Evolutionary conservation across 2,329 filamentous ascomycete species (phyloP).

Genomic region (Talaromyces albobiverticillius): DNA sequence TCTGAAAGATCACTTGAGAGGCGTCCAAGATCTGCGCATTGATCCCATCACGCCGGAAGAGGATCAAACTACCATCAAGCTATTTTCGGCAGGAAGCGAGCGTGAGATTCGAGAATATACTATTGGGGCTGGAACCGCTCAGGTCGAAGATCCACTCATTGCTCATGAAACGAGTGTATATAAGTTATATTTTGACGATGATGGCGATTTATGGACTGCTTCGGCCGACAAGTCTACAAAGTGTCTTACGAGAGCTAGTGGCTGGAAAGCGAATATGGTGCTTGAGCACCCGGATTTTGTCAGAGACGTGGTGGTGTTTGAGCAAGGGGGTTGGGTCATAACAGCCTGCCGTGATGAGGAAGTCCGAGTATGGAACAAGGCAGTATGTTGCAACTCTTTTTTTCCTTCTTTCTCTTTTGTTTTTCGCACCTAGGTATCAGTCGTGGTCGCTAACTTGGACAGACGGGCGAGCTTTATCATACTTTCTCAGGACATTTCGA

Average conservation of each 20-base stretch:
- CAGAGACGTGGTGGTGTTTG: conserved; percentile 69
- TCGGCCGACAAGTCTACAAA: conserved; percentile 88
- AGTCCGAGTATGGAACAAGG: conserved; percentile 80
- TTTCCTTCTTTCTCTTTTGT: not conserved
- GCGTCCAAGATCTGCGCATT: conserved; percentile 73
- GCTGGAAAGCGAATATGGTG: conserved; percentile 69
- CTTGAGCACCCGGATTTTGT: conserved; percentile 88
- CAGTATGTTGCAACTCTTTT: conserved; percentile 30
- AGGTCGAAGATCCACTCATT: conserved; percentile 62
- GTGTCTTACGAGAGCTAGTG: conserved; percentile 66
- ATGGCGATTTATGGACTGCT: conserved; percentile 83
- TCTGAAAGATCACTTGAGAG: conserved; percentile 74
- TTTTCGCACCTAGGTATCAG: too few relatives aligned
- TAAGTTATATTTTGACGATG: conserved; percentile 68
- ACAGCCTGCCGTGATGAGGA: conserved; percentile 91
- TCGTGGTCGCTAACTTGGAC: conserved; percentile 10
- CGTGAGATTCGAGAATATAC: conserved; percentile 70
- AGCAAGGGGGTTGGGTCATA: conserved; percentile 71
- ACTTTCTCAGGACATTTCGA: conserved; percentile 83
- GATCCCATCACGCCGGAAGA: conserved; percentile 62
- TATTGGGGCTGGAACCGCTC: conserved; percentile 26
- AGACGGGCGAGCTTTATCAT: conserved; percentile 70
- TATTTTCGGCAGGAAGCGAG: conserved; percentile 80
- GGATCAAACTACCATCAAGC: conserved; percentile 41
- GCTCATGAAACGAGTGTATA: conserved; percentile 92